Evolutionary conservation across 352 stramenopile species (phyloP).

Genomic region (Thraustotheca clavata): DNA sequence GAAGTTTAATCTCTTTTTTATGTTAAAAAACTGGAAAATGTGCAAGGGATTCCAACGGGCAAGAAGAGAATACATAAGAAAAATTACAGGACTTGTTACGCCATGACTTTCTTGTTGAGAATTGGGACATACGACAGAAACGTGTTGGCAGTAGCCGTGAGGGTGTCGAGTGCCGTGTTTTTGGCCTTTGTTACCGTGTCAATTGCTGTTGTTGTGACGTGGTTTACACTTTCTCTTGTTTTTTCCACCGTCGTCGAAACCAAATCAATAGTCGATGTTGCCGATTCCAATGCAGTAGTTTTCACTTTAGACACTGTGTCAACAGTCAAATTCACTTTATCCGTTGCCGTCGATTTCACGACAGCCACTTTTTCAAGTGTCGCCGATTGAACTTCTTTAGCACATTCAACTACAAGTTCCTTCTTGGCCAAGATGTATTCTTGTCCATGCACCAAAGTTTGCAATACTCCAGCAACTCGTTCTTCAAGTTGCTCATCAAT

Average conservation of each 20-base stretch:
- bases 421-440: conserved; percentile 62
- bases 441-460: conserved; percentile 49
- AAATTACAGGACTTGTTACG: background rate
- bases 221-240: background rate
- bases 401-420: conserved; percentile 45
- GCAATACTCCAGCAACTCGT: conserved; percentile 39
- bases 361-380: background rate
- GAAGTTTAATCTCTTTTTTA: too few relatives aligned
- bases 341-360: background rate
- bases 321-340: conserved; percentile 14
- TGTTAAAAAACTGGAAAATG: too few relatives aligned
- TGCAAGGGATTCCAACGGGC: too few relatives aligned
- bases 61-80: background rate
- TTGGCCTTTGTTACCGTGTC: conserved; percentile 12
- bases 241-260: too few relatives aligned
- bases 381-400: conserved; percentile 31
- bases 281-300: too few relatives aligned
- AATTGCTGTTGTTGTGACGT: conserved; percentile 24
- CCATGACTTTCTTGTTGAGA: conserved; percentile 18
- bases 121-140: conserved; percentile 16
- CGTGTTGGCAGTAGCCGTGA: background rate
- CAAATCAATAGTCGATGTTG: conserved; percentile 31
- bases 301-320: conserved; percentile 5
- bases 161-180: background rate
- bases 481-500: conserved; percentile 60